Evolutionary conservation across 2,329 filamentous ascomycete species (phyloP).

Genomic region (Penicillium sp.): DNA sequence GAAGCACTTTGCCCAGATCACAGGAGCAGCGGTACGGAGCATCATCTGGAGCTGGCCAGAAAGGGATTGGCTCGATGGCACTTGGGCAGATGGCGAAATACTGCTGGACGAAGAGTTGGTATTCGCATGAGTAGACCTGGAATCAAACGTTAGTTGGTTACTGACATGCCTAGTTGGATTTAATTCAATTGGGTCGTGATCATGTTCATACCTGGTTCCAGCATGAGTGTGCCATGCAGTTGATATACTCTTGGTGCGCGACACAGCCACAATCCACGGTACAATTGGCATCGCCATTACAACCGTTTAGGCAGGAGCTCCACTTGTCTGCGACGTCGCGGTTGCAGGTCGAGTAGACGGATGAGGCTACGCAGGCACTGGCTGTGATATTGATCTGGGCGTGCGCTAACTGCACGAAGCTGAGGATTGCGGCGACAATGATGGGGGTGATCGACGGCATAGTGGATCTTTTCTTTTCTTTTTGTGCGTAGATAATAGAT

Average conservation of each 20-base stretch:
- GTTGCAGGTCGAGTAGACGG: constrained; percentile 22
- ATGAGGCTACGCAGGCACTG: constrained; percentile 19
- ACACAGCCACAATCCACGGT: constrained; percentile 24
- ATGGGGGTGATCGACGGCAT: constrained; percentile 19
- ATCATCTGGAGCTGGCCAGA: constrained; percentile 38
- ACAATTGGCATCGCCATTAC: constrained; percentile 23
- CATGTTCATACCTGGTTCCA: constrained; percentile 38
- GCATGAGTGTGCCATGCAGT: constrained; percentile 40
- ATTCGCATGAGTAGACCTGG: constrained; percentile 42
- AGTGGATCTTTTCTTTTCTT: not conserved
- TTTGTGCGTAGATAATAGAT: not conserved
- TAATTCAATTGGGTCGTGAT: not conserved
- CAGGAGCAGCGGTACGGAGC: constrained; percentile 40
- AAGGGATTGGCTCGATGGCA: constrained; percentile 36
- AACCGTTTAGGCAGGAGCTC: constrained; percentile 19
- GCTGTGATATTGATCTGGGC: constrained; percentile 27
- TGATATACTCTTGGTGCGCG: constrained; percentile 29
- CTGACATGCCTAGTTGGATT: not conserved
- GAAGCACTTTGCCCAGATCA: constrained; percentile 34
- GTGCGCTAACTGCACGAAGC: constrained; percentile 13
- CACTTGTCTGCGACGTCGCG: constrained; percentile 19
- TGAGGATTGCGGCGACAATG: constrained; percentile 10
- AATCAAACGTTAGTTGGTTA: not conserved
- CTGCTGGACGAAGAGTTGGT: constrained; percentile 38
- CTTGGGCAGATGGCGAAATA: constrained; percentile 35